phyloP scores from a whole-genome alignment of 2,329 filamentous ascomycete genomes.

The Venturia nashicola region DNA sequence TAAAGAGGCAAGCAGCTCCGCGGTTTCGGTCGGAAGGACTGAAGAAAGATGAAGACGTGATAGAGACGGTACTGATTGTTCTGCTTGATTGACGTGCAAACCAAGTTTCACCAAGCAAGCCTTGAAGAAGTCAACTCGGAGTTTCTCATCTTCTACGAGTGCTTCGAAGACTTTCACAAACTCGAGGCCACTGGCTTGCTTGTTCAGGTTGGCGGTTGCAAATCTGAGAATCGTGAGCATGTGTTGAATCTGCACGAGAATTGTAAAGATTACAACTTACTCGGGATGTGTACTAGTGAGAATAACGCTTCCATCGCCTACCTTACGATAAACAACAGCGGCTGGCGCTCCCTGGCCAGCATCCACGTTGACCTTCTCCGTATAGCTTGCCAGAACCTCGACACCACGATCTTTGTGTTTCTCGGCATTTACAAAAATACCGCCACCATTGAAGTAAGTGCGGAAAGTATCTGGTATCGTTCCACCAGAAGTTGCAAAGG shows the following conservation, averaged over 20 bases:
- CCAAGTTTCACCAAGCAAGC: slow-evolving; percentile 70
- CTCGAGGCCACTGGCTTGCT: slow-evolving; percentile 50
- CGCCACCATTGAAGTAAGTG: slow-evolving; percentile 89
- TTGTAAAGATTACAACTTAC: slow-evolving; percentile 36
- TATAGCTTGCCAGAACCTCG: slow-evolving; percentile 72
- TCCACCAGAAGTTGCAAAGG: slow-evolving; percentile 36
- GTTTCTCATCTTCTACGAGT: slow-evolving; percentile 55
- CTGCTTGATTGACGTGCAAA: slow-evolving; percentile 61
- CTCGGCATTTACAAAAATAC: slow-evolving; percentile 74
- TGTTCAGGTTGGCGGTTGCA: slow-evolving; percentile 62
- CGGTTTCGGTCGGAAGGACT: slow-evolving; percentile 49
- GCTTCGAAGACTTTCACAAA: slow-evolving; percentile 60
- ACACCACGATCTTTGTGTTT: slow-evolving; percentile 51
- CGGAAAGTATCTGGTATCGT: slow-evolving; percentile 50
- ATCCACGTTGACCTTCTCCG: slow-evolving; percentile 62
- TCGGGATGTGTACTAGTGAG: slow-evolving; percentile 88
- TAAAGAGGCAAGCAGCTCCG: slow-evolving; percentile 53
- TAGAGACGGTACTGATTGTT: slow-evolving; percentile 60
- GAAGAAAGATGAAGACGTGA: slow-evolving; percentile 76
- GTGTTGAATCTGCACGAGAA: slow-evolving; percentile 5
- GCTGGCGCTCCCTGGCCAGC: slow-evolving; percentile 55
- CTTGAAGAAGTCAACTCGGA: slow-evolving; percentile 63
- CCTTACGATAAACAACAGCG: slow-evolving; percentile 70
- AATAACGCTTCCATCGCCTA: slow-evolving; percentile 68
- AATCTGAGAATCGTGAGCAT: slow-evolving; percentile 46